A percentile compares a stretch with the other conserved stretches of the same genome.
Conservation (phyloP, 345 rosid species). For the Camelina neglecta region DNA sequence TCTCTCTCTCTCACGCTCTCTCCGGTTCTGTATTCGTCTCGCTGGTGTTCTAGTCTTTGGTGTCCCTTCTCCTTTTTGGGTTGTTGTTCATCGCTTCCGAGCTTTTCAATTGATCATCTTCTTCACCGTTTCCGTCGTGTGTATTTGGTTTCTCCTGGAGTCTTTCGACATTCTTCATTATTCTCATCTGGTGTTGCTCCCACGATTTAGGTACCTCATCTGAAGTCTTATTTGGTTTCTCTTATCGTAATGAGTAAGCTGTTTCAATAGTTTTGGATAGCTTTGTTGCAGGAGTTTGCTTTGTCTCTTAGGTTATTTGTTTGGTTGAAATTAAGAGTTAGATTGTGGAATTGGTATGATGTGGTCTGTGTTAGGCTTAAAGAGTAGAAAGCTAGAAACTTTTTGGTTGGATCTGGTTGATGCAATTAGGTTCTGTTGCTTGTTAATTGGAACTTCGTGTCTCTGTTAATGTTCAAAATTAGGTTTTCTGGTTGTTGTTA, state of each 20-base stretch:
- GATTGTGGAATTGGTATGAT: constrained; percentile 20
- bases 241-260: constrained; percentile 9
- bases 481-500: not conserved
- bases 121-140: constrained; percentile 1
- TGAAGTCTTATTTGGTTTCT: not conserved
- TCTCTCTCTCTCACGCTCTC: constrained; percentile 14
- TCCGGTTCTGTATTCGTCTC: constrained; percentile 3
- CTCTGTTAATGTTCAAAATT: constrained; percentile 8
- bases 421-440: constrained; percentile 14
- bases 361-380: constrained; percentile 6
- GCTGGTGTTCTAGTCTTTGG: not conserved
- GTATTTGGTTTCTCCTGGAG: constrained; percentile 14
- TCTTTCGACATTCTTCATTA: constrained; percentile 8
- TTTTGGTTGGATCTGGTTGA: constrained; percentile 24
- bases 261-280: not conserved
- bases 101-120: not conserved
- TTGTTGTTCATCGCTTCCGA: not conserved
- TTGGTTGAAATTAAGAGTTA: not conserved
- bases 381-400: not conserved
- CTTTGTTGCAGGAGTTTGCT: constrained; percentile 21
- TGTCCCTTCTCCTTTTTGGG: not conserved
- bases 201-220: constrained; percentile 27
- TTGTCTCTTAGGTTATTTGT: constrained; percentile 18
- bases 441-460: not conserved
- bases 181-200: constrained; percentile 21